Evolutionary conservation across 2,329 filamentous ascomycete genomes (phyloP), one percentile per base, ranked within the genome.

Genomic region (Penicillium nordicum): DNA sequence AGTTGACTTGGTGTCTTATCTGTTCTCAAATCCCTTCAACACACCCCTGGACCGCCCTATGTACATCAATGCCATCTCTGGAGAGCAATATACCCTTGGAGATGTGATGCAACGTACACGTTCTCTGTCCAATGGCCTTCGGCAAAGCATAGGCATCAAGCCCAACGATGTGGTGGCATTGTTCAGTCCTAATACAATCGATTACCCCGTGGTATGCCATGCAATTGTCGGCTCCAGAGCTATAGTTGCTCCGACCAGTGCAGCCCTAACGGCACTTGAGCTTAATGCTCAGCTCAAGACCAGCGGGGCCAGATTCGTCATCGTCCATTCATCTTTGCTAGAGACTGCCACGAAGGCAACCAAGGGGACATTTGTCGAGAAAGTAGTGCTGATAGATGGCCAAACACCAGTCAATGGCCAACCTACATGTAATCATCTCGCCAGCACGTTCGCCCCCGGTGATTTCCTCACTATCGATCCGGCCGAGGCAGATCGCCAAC

Each of bases 241-340:
- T 14, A 57, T 60, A 2, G 45, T 64, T 3, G 40, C 61, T 1
- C 63, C 63, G 2, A 61, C 54, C 12, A 65, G 61, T 36, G 61
- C 63, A 16, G 59, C 61, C 2, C 57, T 63, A 50, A 63, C 63
- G 1, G 34, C 38, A 1, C 23, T 57, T 12, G 63, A 65, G 27
- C 44, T 65, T 10, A 62, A 65, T 10, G 61, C 61, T n/a, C 63
- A 65, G 36, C 56, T 65, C 25, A 62, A 62, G 43, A 63, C 61
- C 6, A 63, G 59, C 38, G 29, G 49, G 4, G 63, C 61, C 11
- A 58, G 57, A n/a, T 63, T 62, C 27, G 38, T 65, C n/a, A 48
- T 65, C 36, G 59, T 53, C 5, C 63, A 65, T 25, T 62, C 61
- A 1, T 55, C 59, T 3, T 47, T 64, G n/a, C 12, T 58, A 14